Base-by-base conservation (phyloP, 805 yeast genomes). In the Yarrowia alimentaria region DNA sequence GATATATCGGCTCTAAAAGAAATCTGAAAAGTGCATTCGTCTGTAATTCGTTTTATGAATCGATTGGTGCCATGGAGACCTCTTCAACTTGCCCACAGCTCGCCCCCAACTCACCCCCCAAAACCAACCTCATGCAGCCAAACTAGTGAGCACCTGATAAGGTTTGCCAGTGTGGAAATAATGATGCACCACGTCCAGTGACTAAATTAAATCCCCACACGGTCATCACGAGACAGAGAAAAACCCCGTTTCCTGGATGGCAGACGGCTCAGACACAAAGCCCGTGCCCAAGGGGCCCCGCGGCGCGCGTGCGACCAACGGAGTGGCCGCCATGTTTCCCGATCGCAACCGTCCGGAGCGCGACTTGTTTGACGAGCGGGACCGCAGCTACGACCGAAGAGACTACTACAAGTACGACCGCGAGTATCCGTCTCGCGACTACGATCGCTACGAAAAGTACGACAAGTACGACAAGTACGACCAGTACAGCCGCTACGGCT, bases 171-270 rank as follows among this genome's bases (percentile, higher is more conserved):
- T 22, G 25, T 37, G 33, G 47, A 40, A 40, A 40, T 40, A 40
- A 40, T 40, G 33, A 40, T 40, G 47, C 47, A 40, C 47, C 47
- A 40, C 47, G 47, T 40, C 47, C 47, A 40, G 47, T 40, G 47
- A 40, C 47, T 40, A 40, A 40, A 40, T 40, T 40, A 33, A 38
- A 25, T 25, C 47, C 47, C 47, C 47, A 28, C 47, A 40, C 43
- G 31, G 22, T 25, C 43, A 35, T 22, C 43, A 24, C 43, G 21
- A 24, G 30, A 37, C 47, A n/a, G 25, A 3, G 25, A 19, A 28
- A 40, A 5, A 17, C 17, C 7, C 10, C 25, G 10, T 11, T 22
- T 28, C 24, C 28, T 13, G 47, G 33, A 40, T 40, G 47, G 47
- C 47, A 28, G 33, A 28, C 47, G 47, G 47, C 47, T n/a, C 47